Conservation (phyloP, 768 basidiomycete genomes). For the Paxillus ammoniavirescens region DNA sequence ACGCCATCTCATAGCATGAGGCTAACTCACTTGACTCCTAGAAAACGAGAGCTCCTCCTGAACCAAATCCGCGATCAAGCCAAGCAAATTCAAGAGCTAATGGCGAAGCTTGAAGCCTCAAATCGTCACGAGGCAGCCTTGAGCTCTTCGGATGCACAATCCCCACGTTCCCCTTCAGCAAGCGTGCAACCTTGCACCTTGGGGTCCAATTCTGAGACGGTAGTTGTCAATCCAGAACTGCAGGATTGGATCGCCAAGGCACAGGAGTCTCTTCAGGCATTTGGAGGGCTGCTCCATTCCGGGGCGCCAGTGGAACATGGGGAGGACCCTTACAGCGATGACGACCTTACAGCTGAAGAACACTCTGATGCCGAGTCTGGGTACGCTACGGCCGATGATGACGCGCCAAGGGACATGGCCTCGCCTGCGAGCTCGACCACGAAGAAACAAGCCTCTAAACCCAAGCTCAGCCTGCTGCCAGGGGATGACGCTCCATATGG, state of each 20-base stretch:
- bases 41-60: conserved; percentile 79
- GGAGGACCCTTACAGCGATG: conserved; percentile 35
- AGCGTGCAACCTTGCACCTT: conserved; percentile 25
- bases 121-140: conserved; percentile 27
- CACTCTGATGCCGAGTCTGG: conserved; percentile 38
- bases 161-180: conserved; percentile 34
- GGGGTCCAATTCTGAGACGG: conserved; percentile 24
- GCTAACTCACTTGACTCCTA: conserved; percentile 25
- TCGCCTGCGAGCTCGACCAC: conserved; percentile 32
- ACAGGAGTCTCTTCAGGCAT: conserved; percentile 63
- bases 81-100: conserved; percentile 66
- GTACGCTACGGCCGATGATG: conserved; percentile 22
- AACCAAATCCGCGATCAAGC: conserved; percentile 76
- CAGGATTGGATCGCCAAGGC: conserved; percentile 79
- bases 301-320: conserved; percentile 54
- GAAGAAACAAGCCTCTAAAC: conserved; percentile 38
- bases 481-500: conserved; percentile 67
- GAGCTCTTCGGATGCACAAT: conserved; percentile 32
- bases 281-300: conserved; percentile 64
- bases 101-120: conserved; percentile 60
- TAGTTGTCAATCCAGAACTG: conserved; percentile 51
- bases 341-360: conserved; percentile 34
- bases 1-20: neutral
- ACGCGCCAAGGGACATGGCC: conserved; percentile 21
- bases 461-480: conserved; percentile 58